Conservation (phyloP, 805 yeast species). For the Alloascoidea hylecoeti region DNA sequence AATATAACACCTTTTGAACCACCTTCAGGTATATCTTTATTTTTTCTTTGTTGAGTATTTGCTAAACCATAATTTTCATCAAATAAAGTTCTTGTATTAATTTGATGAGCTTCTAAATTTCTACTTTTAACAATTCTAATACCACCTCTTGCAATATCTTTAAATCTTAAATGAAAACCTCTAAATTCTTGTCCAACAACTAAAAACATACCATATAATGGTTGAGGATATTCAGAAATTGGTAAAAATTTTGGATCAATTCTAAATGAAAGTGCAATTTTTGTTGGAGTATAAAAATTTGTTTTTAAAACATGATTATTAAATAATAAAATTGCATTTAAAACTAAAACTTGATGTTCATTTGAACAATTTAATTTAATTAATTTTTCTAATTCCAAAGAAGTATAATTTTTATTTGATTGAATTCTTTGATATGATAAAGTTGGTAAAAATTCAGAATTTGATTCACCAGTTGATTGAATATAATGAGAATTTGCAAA, state of each 20-base stretch:
- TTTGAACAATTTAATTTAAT: slow-evolving; percentile 56
- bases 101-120: slow-evolving; percentile 70
- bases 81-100: slow-evolving; percentile 76
- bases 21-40: slow-evolving; percentile 98
- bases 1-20: slow-evolving; percentile 96
- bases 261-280: slow-evolving; percentile 90
- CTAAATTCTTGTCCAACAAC: slow-evolving; percentile 94
- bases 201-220: slow-evolving; percentile 88
- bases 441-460: slow-evolving; percentile 30
- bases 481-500: slow-evolving; percentile 87
- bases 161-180: slow-evolving; percentile 93
- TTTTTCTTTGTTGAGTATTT: slow-evolving; percentile 89
- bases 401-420: slow-evolving; percentile 59
- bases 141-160: slow-evolving; percentile 98
- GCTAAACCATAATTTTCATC: slow-evolving; percentile 97
- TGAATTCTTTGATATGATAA: slow-evolving; percentile 77
- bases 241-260: slow-evolving; percentile 82
- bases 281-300: slow-evolving; percentile 85
- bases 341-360: slow-evolving; percentile 69
- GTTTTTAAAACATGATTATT: slow-evolving; percentile 85
- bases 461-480: slow-evolving; percentile 26
- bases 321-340: slow-evolving; percentile 71
- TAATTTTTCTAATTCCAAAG: slow-evolving; percentile 58
- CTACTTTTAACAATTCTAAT: slow-evolving; percentile 88
- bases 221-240: slow-evolving; percentile 74